Evolutionary conservation across 768 basidiomycete species (phyloP).

Genomic region (Pleurotus tuoliensis): DNA sequence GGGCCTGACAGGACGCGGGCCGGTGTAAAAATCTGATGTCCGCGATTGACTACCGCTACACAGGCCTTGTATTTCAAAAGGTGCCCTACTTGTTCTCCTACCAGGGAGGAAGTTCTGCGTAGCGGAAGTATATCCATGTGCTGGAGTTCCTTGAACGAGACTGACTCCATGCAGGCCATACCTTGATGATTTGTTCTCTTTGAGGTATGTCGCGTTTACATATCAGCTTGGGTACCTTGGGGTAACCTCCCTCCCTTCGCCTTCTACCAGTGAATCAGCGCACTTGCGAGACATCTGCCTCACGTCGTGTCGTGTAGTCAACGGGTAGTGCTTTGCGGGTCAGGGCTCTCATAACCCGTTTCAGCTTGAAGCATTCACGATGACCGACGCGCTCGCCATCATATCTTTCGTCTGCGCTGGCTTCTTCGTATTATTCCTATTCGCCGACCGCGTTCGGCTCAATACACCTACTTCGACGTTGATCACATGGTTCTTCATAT

Average conservation of each 20-base stretch:
- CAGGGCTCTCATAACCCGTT: background rate
- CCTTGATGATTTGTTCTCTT: slow-evolving; percentile 4
- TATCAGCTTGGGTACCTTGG: background rate
- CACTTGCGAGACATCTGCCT: background rate
- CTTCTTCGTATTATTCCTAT: slow-evolving; percentile 38
- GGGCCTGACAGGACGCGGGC: too few relatives aligned
- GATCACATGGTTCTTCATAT: slow-evolving; percentile 41
- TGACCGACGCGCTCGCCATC: slow-evolving; percentile 33
- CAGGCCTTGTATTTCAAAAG: slow-evolving; percentile 1
- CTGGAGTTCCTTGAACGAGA: background rate
- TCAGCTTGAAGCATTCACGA: slow-evolving; percentile 12
- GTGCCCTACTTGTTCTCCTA: slow-evolving; percentile 2
- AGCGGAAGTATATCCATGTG: slow-evolving; percentile 6
- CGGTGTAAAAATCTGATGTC: background rate
- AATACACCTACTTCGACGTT: slow-evolving; percentile 44
- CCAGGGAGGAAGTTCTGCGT: background rate
- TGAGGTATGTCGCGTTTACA: slow-evolving; percentile 2
- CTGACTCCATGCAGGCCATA: background rate
- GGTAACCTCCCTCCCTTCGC: slow-evolving; percentile 1
- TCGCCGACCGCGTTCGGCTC: slow-evolving; percentile 36
- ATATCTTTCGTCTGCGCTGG: slow-evolving; percentile 39
- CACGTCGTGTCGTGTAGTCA: background rate
- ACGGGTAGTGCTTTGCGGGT: slow-evolving; percentile 3
- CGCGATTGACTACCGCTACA: background rate
- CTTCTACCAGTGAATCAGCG: background rate